Evolutionary conservation across 1,284 basidiomycete species (phyloP).

Genomic region (Rhizoctonia solani): DNA sequence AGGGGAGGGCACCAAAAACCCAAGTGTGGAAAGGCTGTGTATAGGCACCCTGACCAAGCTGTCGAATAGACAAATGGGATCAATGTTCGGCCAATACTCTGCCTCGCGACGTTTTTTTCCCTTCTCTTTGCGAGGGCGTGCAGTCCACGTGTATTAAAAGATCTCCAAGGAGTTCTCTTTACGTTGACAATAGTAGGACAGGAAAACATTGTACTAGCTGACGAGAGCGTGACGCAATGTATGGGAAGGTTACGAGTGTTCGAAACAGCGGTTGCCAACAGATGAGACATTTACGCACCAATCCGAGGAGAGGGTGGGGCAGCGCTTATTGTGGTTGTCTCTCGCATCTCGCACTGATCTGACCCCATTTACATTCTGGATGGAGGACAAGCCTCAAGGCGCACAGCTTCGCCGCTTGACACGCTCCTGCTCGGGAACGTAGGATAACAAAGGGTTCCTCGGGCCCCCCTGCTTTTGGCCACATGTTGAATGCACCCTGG

Average conservation of each 20-base stretch:
- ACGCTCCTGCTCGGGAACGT: constrained; percentile 2
- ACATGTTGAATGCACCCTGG: constrained; percentile 9
- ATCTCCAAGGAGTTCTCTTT: background rate
- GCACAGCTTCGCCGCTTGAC: constrained; percentile 30
- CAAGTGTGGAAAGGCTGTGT: constrained; percentile 4
- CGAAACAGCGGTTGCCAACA: no score
- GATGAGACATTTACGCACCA: constrained; percentile 1
- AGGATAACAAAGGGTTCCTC: constrained; percentile 17
- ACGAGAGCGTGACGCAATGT: constrained; percentile 13
- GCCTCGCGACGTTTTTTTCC: background rate
- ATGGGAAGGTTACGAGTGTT: background rate
- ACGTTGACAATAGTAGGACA: background rate
- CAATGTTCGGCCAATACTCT: background rate
- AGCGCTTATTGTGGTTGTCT: no score
- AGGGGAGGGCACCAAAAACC: background rate
- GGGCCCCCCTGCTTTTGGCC: constrained; percentile 2
- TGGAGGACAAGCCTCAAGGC: constrained; percentile 15
- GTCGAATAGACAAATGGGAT: background rate
- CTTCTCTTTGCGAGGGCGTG: background rate
- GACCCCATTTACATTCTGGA: background rate
- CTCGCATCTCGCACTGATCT: no score
- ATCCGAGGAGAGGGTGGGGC: background rate
- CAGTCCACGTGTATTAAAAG: no score
- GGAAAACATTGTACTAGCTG: background rate
- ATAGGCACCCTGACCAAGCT: background rate